Base-by-base conservation (phyloP, 441 rosid genomes). In the Bruguiera hainesii region DNA sequence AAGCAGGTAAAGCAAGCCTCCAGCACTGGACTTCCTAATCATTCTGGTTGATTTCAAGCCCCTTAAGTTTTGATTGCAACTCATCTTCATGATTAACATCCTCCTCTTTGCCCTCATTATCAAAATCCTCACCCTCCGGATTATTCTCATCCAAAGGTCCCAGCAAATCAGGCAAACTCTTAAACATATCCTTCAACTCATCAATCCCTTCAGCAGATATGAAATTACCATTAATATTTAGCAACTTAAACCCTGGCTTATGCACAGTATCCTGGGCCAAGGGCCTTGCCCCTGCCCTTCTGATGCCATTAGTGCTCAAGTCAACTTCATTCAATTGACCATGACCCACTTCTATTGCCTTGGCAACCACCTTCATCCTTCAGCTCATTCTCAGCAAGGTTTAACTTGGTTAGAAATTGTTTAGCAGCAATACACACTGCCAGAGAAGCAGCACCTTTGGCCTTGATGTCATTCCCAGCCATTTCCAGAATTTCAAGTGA, bases 391-490 rank as follows among this genome's bases (percentile, higher is more conserved):
- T 94, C 99, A 11, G 94, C 71, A 79, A 94, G 76, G 77, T 78
- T 89, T 80, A 93, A 80, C 83, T 80, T 86, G 64, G 76, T 79
- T 29, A 93, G 84, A 56, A 79, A 66, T 56, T 82, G 83, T 77
- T 93, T 90, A 4, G 73, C 79, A 46, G 80, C 82, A 18, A 91
- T 65, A 74, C 97, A 91, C 46, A 85, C 80, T 16, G 89, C 83
- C 57, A 94, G 69, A 63, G 79, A 66, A 25, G 94, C 72, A 72
- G 89, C 90, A 37, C 87, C 89, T 65, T 83, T 80, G 39, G 84
- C 86, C 7, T 96, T 84, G 66, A 94, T 80, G 63, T 94, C 98
- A 76, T 94, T 89, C 58, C 99, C 99, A n/a, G 98, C 98, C 97
- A 91, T 84, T 61, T 91, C 98, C 71, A 91, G 76, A 68, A 91